Base-by-base conservation (phyloP, 2,329 filamentous ascomycete species). In the Aspergillus fructus region DNA sequence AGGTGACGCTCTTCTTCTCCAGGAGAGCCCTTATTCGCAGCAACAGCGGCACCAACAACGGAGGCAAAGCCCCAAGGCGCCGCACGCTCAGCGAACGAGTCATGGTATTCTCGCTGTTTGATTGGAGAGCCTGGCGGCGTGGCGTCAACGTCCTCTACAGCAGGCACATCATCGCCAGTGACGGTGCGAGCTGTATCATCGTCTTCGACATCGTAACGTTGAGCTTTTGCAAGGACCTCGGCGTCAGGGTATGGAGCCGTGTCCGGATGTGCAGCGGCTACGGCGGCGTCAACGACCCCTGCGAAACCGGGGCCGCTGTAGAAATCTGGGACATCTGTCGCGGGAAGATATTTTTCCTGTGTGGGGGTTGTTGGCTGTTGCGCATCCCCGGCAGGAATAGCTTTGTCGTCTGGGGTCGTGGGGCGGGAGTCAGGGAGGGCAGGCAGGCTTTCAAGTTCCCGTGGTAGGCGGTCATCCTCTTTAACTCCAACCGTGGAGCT, bases 401-500 rank as follows among this genome's bases (percentile, higher is more conserved):
- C 19, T 43, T 63, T 56, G 9, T 53, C 33, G 19, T 60, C 47
- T 6, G 68, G 66, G 8, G 62, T 67, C 8, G 62, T 55, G 13
- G 62, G 60, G 8, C 64, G 58, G 30, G 55, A 59, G 13, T 60
- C 49, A 39, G 62, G 54, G 6, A 63, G 56, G 1, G 62, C 55
- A 17, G 64, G 65, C 11, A 68, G 55, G 23, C 53, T 48, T 13
- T 64, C 58, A 15, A 64, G 30, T 9, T 59, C 49, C 33, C 60
- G 59, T 48, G 69, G 50, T 50, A 48, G 49, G 23, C 6, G 58
- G 48, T 63, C 61, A 12, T 68, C 62, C 9, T 66, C 63, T 55
- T 61, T 68, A 3, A 59, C 60, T 8, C 66, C 64, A 54, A 72
- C 57, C 8, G 63, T 58, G 5, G 73, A 72, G 2, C 70, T 68